Conservation (phyloP, 169 alveolate genomes). For the Eimeria necatrix region DNA sequence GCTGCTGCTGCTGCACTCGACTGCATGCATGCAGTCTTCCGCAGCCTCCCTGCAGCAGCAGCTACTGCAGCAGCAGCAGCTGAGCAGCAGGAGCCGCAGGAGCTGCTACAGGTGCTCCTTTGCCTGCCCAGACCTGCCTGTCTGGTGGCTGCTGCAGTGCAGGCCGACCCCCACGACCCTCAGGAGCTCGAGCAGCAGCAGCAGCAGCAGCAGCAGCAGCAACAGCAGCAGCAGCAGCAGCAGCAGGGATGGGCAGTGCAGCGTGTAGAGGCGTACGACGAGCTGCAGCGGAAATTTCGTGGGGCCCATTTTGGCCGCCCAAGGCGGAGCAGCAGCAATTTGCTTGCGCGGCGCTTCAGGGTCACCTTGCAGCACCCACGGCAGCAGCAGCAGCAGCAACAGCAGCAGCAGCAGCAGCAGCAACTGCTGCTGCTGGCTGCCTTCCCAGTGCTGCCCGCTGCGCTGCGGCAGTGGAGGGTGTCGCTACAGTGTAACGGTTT, state of each 20-base stretch:
- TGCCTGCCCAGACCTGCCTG: slow-evolving; percentile 39
- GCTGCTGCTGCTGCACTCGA: slow-evolving; percentile 70
- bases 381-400: slow-evolving; percentile 31
- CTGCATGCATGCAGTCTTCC: slow-evolving; percentile 44
- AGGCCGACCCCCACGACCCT: neutral
- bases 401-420: neutral
- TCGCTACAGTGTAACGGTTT: slow-evolving; percentile 61
- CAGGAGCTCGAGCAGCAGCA: slow-evolving; percentile 1
- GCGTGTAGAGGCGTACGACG: slow-evolving; percentile 50
- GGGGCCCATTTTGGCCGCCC: neutral
- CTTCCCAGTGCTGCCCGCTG: slow-evolving; percentile 17
- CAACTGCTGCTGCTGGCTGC: slow-evolving; percentile 65
- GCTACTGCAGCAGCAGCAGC: neutral
- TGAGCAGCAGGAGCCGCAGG: neutral
- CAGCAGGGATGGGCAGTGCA: slow-evolving; percentile 62
- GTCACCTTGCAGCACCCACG: slow-evolving; percentile 43
- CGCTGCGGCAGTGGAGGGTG: slow-evolving; percentile 43
- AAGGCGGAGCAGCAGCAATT: neutral
- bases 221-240: slow-evolving; percentile 45
- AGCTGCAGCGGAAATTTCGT: slow-evolving; percentile 17
- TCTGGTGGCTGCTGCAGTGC: slow-evolving; percentile 60
- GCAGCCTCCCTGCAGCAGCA: slow-evolving; percentile 46
- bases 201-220: slow-evolving; percentile 63
- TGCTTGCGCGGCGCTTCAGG: slow-evolving; percentile 59
- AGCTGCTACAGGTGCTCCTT: neutral